These are phyloP conservation scores for Penicillium antarcticum DNA, from an alignment of 495 filamentous ascomycete genomes.

Conservation along the genomic window DNA sequence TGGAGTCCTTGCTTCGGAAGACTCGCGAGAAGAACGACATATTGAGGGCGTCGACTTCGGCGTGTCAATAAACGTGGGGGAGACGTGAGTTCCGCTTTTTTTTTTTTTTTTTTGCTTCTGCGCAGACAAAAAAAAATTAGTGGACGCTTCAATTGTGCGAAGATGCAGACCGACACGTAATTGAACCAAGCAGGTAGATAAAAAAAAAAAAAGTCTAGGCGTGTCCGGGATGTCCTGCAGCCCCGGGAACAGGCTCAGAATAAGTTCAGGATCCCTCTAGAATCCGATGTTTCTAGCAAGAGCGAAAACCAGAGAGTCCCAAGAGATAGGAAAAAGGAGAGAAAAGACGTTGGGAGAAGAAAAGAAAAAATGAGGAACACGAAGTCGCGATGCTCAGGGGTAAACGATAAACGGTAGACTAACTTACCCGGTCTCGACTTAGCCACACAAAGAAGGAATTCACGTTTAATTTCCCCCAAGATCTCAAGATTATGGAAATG, in stretches of 20 bases:
- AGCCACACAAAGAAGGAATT: constrained; percentile 4
- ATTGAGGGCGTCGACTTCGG: constrained; percentile 13
- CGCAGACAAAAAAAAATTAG: constrained; percentile 17
- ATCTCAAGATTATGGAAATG: background rate
- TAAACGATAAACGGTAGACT: constrained; percentile 5
- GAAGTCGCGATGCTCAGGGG: constrained; percentile 14
- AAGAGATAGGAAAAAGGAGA: constrained; percentile 1
- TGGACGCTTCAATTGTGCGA: constrained; percentile 10
- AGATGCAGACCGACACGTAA: constrained; percentile 15
- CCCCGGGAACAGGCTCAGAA: constrained; percentile 23
- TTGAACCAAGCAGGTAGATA: constrained; percentile 10
- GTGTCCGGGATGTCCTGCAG: constrained; percentile 40
- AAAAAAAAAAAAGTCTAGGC: constrained; percentile 14
- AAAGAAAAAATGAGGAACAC: constrained; percentile 7
- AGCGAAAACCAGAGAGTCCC: background rate
- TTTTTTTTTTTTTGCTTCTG: constrained; percentile 12
- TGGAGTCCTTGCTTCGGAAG: constrained; percentile 68
- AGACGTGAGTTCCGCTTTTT: constrained; percentile 8
- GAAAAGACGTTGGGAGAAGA: constrained; percentile 7
- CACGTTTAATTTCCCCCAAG: background rate
- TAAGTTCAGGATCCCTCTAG: background rate
- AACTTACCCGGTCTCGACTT: constrained; percentile 16
- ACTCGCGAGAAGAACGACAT: constrained; percentile 70
- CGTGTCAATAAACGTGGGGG: constrained; percentile 8
- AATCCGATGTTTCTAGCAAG: constrained; percentile 2